A percentile compares a stretch with the other conserved stretches of the same genome.
phyloP scores from a whole-genome alignment of 139 green algal genomes.

The Medakamo hakoo region DNA sequence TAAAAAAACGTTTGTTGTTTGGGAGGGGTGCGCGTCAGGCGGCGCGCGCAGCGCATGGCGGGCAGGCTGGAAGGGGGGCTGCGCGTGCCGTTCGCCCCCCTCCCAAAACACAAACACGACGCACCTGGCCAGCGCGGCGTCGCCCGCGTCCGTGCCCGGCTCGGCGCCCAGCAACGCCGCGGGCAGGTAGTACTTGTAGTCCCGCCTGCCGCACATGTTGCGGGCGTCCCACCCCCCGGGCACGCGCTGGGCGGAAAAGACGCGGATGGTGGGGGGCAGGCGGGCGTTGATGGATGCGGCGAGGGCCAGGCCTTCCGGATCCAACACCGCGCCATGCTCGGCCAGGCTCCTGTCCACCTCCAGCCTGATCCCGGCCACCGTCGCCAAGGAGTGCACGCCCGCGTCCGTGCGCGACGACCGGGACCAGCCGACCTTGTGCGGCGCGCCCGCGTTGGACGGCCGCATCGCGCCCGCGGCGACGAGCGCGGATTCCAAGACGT shows the following conservation, averaged over 20 bases:
- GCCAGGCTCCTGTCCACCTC: too few species aligned
- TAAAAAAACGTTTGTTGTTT: too few species aligned
- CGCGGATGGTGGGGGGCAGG: slow-evolving; percentile 28
- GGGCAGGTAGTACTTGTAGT: slow-evolving; percentile 37
- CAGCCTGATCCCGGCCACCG: slow-evolving; percentile 33
- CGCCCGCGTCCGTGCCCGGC: slow-evolving; percentile 5
- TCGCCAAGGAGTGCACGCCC: slow-evolving; percentile 44
- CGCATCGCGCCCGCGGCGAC: slow-evolving; percentile 28
- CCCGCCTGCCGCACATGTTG: slow-evolving; percentile 8
- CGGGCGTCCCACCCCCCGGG: slow-evolving; percentile 23
- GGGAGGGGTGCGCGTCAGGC: too few species aligned
- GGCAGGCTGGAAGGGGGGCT: not conserved
- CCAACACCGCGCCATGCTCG: slow-evolving; percentile 19
- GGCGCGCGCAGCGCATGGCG: too few species aligned
- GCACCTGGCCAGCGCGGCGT: slow-evolving; percentile 7
- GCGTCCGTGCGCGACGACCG: slow-evolving; percentile 59
- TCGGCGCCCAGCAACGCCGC: slow-evolving; percentile 10
- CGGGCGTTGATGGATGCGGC: slow-evolving; percentile 35
- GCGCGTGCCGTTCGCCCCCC: not conserved
- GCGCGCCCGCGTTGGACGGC: slow-evolving; percentile 24
- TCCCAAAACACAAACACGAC: too few species aligned
- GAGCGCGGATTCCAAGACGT: slow-evolving; percentile 39
- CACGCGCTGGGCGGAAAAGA: slow-evolving; percentile 32
- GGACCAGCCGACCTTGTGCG: slow-evolving; percentile 40
- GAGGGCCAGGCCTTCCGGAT: slow-evolving; percentile 25